phyloP scores from a whole-genome alignment of 2,329 filamentous ascomycete species.

The Ambrosiella cleistominuta region DNA sequence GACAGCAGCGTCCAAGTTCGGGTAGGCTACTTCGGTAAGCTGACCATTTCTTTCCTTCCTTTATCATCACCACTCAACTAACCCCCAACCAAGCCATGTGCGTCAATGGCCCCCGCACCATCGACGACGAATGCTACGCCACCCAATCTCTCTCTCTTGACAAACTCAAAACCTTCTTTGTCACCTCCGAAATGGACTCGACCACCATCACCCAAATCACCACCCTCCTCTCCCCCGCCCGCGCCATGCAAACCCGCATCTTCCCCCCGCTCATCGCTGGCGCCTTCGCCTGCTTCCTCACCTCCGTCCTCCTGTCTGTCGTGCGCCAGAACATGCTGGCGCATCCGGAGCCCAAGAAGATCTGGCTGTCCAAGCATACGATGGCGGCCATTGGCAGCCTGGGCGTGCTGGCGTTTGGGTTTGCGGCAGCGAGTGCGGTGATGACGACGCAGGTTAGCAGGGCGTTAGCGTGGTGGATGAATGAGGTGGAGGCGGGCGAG shows the following conservation, averaged over 20 bases:
- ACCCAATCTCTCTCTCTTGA: slow-evolving; percentile 9
- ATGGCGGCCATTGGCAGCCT: slow-evolving; percentile 7
- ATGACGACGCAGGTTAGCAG: slow-evolving; percentile 11
- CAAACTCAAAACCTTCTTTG: slow-evolving; percentile 10
- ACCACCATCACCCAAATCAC: slow-evolving; percentile 2
- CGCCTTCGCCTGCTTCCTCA: slow-evolving; percentile 11
- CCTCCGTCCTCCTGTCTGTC: slow-evolving; percentile 7
- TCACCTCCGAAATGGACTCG: slow-evolving; percentile 9
- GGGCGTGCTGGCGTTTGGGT: slow-evolving; percentile 10
- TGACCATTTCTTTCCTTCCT: not conserved
- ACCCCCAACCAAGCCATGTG: slow-evolving; percentile 8
- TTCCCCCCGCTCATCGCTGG: slow-evolving; percentile 12
- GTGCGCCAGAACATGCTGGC: slow-evolving; percentile 12
- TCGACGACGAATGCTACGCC: slow-evolving; percentile 10
- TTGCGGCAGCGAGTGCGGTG: slow-evolving; percentile 10
- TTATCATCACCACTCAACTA: not conserved
- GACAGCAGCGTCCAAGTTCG: slow-evolving; percentile 9
- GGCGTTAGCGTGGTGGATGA: slow-evolving; percentile 12
- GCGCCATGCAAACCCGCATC: slow-evolving; percentile 11
- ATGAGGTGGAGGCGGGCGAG: slow-evolving; percentile 3
- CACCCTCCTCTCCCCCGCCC: slow-evolving; percentile 8
- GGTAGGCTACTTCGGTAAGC: slow-evolving; percentile 12
- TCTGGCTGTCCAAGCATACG: slow-evolving; percentile 10
- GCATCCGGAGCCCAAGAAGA: slow-evolving; percentile 3
- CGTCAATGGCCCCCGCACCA: slow-evolving; percentile 8